Evolutionary conservation across 805 yeast species (phyloP).

Genomic region (Isabelozyma heimii): DNA sequence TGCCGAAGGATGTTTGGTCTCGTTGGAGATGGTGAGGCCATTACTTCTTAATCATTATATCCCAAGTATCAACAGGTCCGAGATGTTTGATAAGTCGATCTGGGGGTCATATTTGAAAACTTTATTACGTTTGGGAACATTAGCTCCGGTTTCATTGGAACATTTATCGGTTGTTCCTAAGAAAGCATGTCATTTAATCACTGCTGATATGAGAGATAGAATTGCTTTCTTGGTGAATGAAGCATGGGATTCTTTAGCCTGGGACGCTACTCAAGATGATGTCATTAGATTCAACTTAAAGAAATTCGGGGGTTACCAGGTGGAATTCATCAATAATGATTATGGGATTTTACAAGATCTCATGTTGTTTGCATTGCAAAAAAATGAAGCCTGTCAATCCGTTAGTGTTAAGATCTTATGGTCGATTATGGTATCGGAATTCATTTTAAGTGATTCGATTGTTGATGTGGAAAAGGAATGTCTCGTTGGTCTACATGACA

Average conservation of each 20-base stretch:
- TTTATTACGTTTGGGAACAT: slow-evolving; percentile 55
- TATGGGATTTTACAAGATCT: slow-evolving; percentile 62
- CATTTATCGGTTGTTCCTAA: slow-evolving; percentile 71
- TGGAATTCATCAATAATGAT: slow-evolving; percentile 54
- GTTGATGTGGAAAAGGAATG: slow-evolving; percentile 63
- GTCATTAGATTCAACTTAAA: slow-evolving; percentile 55
- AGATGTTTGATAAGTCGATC: slow-evolving; percentile 52
- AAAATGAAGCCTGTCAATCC: slow-evolving; percentile 56
- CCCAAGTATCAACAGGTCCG: slow-evolving; percentile 52
- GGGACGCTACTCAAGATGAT: slow-evolving; percentile 57
- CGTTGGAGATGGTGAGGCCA: slow-evolving; percentile 53
- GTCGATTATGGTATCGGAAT: slow-evolving; percentile 69
- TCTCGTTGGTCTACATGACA: slow-evolving; percentile 59
- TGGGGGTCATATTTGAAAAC: slow-evolving; percentile 70
- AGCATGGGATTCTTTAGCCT: slow-evolving; percentile 75
- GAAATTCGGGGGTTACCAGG: slow-evolving; percentile 70
- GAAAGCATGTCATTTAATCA: slow-evolving; percentile 62
- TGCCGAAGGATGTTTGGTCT: slow-evolving; percentile 52
- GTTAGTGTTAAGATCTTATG: slow-evolving; percentile 67
- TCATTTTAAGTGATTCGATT: slow-evolving; percentile 54
- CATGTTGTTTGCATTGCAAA: slow-evolving; percentile 66
- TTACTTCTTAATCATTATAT: slow-evolving; percentile 47
- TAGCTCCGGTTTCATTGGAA: slow-evolving; percentile 68
- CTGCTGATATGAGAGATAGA: slow-evolving; percentile 61
- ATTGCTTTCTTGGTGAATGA: slow-evolving; percentile 53